Base-by-base conservation (phyloP, 495 filamentous ascomycete species). In the Neohortaea acidophila region DNA sequence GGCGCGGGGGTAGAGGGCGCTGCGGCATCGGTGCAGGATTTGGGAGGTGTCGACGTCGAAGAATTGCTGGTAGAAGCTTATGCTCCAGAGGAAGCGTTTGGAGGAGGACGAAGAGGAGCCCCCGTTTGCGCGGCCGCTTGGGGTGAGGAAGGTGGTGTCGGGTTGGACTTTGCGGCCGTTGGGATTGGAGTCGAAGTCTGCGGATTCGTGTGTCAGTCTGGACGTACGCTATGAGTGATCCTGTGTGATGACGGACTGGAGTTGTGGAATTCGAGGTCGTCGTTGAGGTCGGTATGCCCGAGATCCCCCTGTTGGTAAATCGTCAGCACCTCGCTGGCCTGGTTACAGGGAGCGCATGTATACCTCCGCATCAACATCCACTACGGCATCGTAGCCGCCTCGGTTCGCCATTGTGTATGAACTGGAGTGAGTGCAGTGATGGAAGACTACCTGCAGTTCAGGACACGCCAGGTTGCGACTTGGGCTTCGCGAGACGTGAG, bases 211-310 rank as follows among this genome's bases (percentile, higher is more conserved):
- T 41, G 10, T 30, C 6, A 6, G 17, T 34, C 15, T 14, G 13
- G 5, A 19, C 39, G 5, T 27, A 11, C 29, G 2, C 21, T 10
- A 21, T 3, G 30, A 21, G 30, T 28, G 20, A 26, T 41, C 26
- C 7, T 18, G 17, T 24, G 19, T 38, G 44, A 28, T 8, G 10
- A 35, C 63, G 48, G 63, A 83, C 79, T 82, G 31, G 84, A 93
- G 50, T 80, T 75, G 69, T 97, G 89, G 65, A 97, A 97, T 70
- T 96, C 91, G 47, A 96, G 84, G 64, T 96, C 91, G 56, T 93
- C 86, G 67, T 94, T 82, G 10, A 96, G 76, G 60, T 97, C 89
- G 23, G 89, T 96, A 62, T 94, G 84, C 51, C 89, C 89, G 44
- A 97, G 78, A 65, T 97, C 89, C 59, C 89, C 89, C 83, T 96